Base-by-base conservation (phyloP, 495 filamentous ascomycete species). In the Podospora sp. region DNA sequence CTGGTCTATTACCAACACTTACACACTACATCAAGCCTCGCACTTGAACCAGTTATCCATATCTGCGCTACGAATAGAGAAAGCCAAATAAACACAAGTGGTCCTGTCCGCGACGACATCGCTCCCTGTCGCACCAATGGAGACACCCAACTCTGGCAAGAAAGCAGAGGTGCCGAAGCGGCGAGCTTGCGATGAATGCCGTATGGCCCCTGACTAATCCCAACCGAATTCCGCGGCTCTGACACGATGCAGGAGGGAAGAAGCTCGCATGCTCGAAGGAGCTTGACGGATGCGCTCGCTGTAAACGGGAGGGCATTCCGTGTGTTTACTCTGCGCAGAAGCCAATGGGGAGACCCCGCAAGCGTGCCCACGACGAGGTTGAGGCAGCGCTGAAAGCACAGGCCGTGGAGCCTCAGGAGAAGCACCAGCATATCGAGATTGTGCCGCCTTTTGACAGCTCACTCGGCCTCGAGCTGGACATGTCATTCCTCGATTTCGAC, bases 211-310 rank as follows among this genome's bases (percentile, higher is more conserved):
- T 21, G 20, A 49, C 46, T 49, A 36, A 40, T 50, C 2, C 21
- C 52, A 11, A n/a, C 24, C 40, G 18, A 40, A 20, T 6, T 24
- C 36, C 12, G 5, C 51, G n/a, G 8, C 0, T 63, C 61, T 63
- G 61, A 63, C 21, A 36, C 33, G 26, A 49, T 69, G 59, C 67
- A 89, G 87, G 86, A 73, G 75, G 75, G 16, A 79, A 86, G 69
- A 89, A 89, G 72, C 80, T 89, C 29, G 87, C 86, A 50, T 89
- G 87, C 72, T 84, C 84, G 18, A 87, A 87, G 58, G 84, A 87
- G 60, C 69, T 73, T 7, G 77, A 80, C 58, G 85, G 85, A 56
- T 89, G 87, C 72, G 72, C 77, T 5, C 83, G 87, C 49, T 89
- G 87, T 72, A 79, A 76, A 53, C 73, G 78, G 22, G 86, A 89